These are phyloP conservation scores for Exidia glandulosa DNA, from an alignment of 768 basidiomycete species.

Conservation along the genomic window DNA sequence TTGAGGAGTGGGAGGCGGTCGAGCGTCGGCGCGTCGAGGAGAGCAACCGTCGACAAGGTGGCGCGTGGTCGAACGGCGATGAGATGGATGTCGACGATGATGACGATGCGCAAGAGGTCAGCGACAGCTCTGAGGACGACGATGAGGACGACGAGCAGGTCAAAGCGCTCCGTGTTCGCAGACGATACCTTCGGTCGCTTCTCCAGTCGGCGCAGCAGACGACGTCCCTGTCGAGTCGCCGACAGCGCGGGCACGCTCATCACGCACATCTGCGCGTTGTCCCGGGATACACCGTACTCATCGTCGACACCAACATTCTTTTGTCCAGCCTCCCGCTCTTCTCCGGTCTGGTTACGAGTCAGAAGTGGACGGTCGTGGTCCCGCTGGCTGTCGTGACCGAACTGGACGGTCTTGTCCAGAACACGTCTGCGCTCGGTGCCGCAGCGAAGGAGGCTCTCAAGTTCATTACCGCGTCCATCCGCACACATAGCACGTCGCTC, in stretches of 20 bases:
- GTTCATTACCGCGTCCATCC: constrained; percentile 68
- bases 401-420: constrained; percentile 79
- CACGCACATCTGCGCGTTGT: constrained; percentile 44
- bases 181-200: constrained; percentile 62
- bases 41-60: constrained; percentile 49
- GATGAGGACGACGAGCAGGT: constrained; percentile 64
- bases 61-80: constrained; percentile 38
- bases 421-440: constrained; percentile 51
- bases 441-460: constrained; percentile 62
- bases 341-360: constrained; percentile 62
- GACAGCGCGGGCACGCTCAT: constrained; percentile 19
- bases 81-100: constrained; percentile 61
- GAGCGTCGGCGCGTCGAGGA: constrained; percentile 54
- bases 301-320: constrained; percentile 92
- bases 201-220: constrained; percentile 36
- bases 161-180: constrained; percentile 72
- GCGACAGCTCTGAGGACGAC: constrained; percentile 41
- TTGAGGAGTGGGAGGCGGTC: constrained; percentile 57
- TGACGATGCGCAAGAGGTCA: too few relatives aligned
- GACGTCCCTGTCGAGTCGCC: constrained; percentile 14
- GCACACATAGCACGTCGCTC: constrained; percentile 61
- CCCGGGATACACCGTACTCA: constrained; percentile 80
- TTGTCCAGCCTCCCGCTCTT: constrained; percentile 72
- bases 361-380: constrained; percentile 78
- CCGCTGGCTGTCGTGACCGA: constrained; percentile 96